These are phyloP conservation scores for Cyclanthera cordifolia DNA, from an alignment of 306 rosid genomes.

Conservation along the genomic window DNA sequence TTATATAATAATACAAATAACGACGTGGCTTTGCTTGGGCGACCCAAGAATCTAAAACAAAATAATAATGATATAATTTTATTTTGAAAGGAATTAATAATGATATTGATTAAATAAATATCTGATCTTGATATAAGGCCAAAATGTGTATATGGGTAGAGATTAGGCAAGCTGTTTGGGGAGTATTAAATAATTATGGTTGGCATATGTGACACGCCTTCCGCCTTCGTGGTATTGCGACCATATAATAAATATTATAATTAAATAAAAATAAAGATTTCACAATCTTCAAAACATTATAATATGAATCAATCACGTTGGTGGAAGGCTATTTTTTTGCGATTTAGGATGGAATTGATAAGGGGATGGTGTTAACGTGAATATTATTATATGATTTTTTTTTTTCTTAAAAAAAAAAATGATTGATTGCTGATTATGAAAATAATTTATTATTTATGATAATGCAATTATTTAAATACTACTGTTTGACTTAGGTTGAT, in stretches of 20 bases:
- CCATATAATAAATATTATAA: neutral
- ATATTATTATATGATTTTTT: neutral
- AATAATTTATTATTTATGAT: neutral
- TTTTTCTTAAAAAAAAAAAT: neutral
- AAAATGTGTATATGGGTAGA: neutral
- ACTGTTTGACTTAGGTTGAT: slow-evolving; percentile 3
- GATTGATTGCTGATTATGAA: neutral
- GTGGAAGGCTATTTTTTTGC: slow-evolving; percentile 1
- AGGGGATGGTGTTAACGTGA: neutral
- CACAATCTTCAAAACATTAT: slow-evolving; percentile 11
- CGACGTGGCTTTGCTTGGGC: neutral
- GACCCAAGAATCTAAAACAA: neutral
- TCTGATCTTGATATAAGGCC: neutral
- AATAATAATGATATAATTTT: neutral
- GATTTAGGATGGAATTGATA: slow-evolving; percentile 1
- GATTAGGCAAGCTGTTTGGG: neutral
- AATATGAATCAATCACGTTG: slow-evolving; percentile 5
- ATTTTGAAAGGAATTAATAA: no score
- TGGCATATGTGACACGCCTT: slow-evolving; percentile 4
- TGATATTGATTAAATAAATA: neutral
- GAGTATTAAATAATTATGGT: neutral
- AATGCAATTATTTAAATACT: neutral
- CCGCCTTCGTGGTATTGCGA: neutral
- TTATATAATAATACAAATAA: neutral
- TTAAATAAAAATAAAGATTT: slow-evolving; percentile 13